phyloP scores from a whole-genome alignment of 148 eudicot species.

The Spergularia bocconei region DNA sequence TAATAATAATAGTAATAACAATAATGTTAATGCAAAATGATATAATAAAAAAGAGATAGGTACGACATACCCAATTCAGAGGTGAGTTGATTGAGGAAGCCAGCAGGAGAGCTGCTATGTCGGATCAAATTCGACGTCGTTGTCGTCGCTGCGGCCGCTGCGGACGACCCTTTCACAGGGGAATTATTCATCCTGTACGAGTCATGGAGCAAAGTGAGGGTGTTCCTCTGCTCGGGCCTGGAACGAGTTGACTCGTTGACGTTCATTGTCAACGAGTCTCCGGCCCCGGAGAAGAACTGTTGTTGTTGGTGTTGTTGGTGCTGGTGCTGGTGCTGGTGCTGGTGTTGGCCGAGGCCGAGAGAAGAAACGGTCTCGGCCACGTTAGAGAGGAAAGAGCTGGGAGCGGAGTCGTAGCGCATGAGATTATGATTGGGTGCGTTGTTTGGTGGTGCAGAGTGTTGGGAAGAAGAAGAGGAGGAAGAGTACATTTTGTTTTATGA shows the following conservation, averaged over 20 bases:
- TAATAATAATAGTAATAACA: too few species aligned
- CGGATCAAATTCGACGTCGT: slow-evolving; percentile 38
- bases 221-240: slow-evolving; percentile 16
- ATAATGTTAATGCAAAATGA: background rate
- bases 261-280: background rate
- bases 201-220: slow-evolving; percentile 22
- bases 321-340: background rate
- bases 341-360: slow-evolving; percentile 10
- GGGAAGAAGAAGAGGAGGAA: slow-evolving; percentile 19
- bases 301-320: slow-evolving; percentile 18
- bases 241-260: slow-evolving; percentile 13
- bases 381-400: slow-evolving; percentile 39
- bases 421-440: slow-evolving; percentile 23
- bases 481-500: slow-evolving; percentile 21
- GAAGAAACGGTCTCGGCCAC: slow-evolving; percentile 46
- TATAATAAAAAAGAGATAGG: background rate
- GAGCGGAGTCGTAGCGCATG: slow-evolving; percentile 58
- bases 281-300: background rate
- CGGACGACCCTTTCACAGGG: background rate
- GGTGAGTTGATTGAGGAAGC: slow-evolving; percentile 41
- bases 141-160: slow-evolving; percentile 16
- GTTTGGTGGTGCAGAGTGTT: slow-evolving; percentile 15
- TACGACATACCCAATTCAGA: slow-evolving; percentile 37
- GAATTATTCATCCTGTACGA: slow-evolving; percentile 24
- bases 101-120: slow-evolving; percentile 64